Evolutionary conservation across 106 monocot species (phyloP).

Genomic region (Triglochin maritima): DNA sequence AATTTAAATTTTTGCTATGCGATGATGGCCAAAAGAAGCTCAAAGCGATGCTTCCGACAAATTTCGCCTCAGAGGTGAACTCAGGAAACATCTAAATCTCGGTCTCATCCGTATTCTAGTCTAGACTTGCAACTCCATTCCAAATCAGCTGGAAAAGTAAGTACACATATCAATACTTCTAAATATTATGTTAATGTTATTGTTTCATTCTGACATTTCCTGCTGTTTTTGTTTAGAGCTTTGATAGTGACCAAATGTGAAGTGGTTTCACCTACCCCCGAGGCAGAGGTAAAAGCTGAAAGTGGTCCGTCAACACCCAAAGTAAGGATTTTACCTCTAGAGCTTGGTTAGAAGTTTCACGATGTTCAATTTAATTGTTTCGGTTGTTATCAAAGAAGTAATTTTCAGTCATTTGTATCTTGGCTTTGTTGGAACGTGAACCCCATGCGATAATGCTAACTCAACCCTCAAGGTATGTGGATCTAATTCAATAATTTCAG

Average conservation of each 20-base stretch:
- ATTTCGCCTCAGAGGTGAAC: conserved; percentile 50
- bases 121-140: conserved; percentile 84
- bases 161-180: too few species aligned
- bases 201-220: background rate
- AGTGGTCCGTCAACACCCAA: background rate
- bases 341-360: too few species aligned
- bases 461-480: too few species aligned
- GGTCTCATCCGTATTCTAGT: conserved; percentile 69
- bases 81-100: conserved; percentile 85
- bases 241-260: conserved; percentile 87
- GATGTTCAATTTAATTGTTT: too few species aligned
- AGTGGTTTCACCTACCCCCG: conserved; percentile 53
- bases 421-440: too few species aligned
- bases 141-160: conserved; percentile 76
- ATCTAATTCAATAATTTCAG: too few species aligned
- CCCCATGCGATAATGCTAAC: too few species aligned
- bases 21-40: conserved; percentile 74
- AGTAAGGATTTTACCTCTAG: too few species aligned
- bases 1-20: too few species aligned
- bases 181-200: too few species aligned
- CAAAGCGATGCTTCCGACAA: conserved; percentile 78
- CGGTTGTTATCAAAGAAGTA: too few species aligned
- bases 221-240: conserved; percentile 29
- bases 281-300: conserved; percentile 48
- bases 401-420: too few species aligned